Evolutionary conservation across 495 filamentous ascomycete genomes (phyloP).

Genomic region (Lophiotrema nucula): DNA sequence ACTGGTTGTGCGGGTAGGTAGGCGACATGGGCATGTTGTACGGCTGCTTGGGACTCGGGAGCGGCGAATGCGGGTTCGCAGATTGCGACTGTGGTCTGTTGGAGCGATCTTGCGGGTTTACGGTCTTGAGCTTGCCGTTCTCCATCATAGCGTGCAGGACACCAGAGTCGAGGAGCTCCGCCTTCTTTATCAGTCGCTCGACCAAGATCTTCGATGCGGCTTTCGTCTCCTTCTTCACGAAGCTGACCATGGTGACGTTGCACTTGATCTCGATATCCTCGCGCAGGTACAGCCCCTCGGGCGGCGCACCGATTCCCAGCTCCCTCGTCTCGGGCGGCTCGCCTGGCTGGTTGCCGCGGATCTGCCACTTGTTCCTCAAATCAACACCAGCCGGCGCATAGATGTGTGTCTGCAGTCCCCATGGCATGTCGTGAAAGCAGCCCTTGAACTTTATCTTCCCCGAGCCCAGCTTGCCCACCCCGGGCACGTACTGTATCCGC

Average conservation of each 20-base stretch:
- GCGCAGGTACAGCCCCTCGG: slow-evolving; percentile 41
- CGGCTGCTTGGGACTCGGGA: slow-evolving; percentile 9
- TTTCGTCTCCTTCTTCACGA: slow-evolving; percentile 42
- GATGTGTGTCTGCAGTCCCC: slow-evolving; percentile 42
- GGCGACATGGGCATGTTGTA: slow-evolving; percentile 28
- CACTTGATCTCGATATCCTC: slow-evolving; percentile 42
- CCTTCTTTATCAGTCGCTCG: slow-evolving; percentile 39
- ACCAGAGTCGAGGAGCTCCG: slow-evolving; percentile 40
- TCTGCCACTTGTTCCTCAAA: slow-evolving; percentile 40
- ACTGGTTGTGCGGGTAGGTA: slow-evolving; percentile 11
- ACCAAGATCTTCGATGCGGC: slow-evolving; percentile 38
- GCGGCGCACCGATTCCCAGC: slow-evolving; percentile 39
- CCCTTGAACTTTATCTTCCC: slow-evolving; percentile 42
- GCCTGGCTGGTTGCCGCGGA: slow-evolving; percentile 41
- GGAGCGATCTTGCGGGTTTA: slow-evolving; percentile 34
- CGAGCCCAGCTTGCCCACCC: slow-evolving; percentile 37
- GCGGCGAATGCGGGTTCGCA: too few relatives aligned
- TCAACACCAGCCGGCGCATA: slow-evolving; percentile 41
- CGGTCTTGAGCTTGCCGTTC: slow-evolving; percentile 40
- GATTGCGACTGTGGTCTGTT: background rate
- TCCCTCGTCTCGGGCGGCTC: slow-evolving; percentile 39
- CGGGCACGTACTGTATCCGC: slow-evolving; percentile 40
- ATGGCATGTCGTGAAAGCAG: slow-evolving; percentile 42
- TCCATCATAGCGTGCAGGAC: slow-evolving; percentile 43
- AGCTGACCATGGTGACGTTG: slow-evolving; percentile 36